Evolutionary conservation across 2,329 filamentous ascomycete genomes (phyloP), one percentile per base, ranked within the genome.

Genomic region (Gnomoniopsis smithogilvyi): DNA sequence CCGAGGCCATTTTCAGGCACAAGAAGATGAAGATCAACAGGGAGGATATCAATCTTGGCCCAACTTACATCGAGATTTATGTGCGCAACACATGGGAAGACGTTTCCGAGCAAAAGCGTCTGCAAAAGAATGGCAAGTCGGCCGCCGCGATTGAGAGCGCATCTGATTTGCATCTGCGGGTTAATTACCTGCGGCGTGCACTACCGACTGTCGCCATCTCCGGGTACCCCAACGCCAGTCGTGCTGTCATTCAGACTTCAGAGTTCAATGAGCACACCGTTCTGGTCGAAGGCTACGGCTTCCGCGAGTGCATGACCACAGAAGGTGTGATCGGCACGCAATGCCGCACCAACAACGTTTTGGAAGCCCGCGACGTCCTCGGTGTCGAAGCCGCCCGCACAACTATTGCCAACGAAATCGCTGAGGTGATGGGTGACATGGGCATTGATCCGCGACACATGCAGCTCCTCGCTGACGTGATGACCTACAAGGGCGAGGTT

Each of bases 401-500:
- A 3, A 96, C 93, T 7, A 98, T 99, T 69, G 90, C 95, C 52
- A 79, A 84, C 49, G 95, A 99, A 77, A 98, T 99, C 68, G 83
- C 82, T 55, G 81, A 83, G 54, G 95, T 98, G 70, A 99, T 98
- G 93, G 85, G 85, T 38, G 87, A 89, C 71, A 97, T 99, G 92
- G 87, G 86, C 73, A 98, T 99, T 68, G 95, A 99, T 74, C 94
- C 93, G 48, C 90, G 95, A 58, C 95, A 99, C 77, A 98, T 99
- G 92, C 90, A 97, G 72, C 83, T 99, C 19, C 85, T 99, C 1
- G 94, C 95, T 12, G 95, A 99, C 69, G 93, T 97, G 56, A 99
- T 99, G 95, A 98, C 95, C 1, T 98, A 94, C 82, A 98, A 97
- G 78, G 95, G 95, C 53, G 94, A 98, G 66, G 91, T 99, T 0